Base-by-base conservation (phyloP, 495 filamentous ascomycete genomes). In the Talaromyces nanjingensis region DNA sequence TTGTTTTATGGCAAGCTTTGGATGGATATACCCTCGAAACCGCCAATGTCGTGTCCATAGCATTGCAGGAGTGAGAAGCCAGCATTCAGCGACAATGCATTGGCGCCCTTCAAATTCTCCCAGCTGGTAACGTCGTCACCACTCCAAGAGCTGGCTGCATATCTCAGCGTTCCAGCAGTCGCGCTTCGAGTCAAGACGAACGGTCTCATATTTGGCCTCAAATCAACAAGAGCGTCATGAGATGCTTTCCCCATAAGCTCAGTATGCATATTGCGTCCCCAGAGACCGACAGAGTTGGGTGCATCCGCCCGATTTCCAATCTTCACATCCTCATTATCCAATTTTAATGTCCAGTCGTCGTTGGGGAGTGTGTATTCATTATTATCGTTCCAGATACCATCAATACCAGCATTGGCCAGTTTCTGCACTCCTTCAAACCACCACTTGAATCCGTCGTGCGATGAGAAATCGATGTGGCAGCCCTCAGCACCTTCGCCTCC, bases 331-430 rank as follows among this genome's bases (percentile, higher is more conserved):
- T 72, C 69, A 22, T 83, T 77, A 57, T 79, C 73, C 6, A 89
- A 77, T 0, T 83, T 82, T 47, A 83, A 76, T 60, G 80, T 71
- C 86, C 86, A 89, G 60, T 83, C 78, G 61, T 90, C 87, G 67
- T 81, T 77, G 0, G 86, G 84, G 3, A 86, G 78, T 6, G 84
- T 87, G 70, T 88, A 89, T 73, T 90, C 88, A 69, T 89, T 89
- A 73, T 90, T 90, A 71, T 90, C 88, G 65, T 88, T 90, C 88
- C 88, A 90, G 73, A 89, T 89, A 33, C 79, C 85, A 65, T 89
- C 87, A 63, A 90, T 85, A 18, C 87, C 86, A 20, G 77, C 73
- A 29, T 81, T 75, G 60, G 84, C 84, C 47, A 90, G 77, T 52
- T 75, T 80, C 63, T 83, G 78, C 11, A 86, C 81, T 6, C 87